These are phyloP conservation scores for Xylaria scruposa DNA, from an alignment of 495 filamentous ascomycete genomes.

Conservation along the genomic window DNA sequence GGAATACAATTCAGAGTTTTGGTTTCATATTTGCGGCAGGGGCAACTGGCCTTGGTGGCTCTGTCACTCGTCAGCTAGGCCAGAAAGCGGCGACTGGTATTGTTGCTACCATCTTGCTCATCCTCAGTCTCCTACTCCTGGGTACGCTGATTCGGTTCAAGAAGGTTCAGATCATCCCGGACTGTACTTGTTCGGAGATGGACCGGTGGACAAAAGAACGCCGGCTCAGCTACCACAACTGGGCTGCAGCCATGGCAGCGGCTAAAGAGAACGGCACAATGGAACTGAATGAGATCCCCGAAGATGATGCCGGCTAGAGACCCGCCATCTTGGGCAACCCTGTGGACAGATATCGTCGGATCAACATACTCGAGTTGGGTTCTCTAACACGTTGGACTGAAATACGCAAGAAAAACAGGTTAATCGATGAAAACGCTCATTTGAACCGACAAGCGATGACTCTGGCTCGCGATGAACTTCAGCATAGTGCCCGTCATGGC, in stretches of 20 bases:
- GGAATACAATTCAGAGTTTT: slow-evolving; percentile 70
- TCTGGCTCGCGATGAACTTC: slow-evolving; percentile 43
- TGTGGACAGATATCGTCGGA: slow-evolving; percentile 65
- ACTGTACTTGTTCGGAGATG: slow-evolving; percentile 58
- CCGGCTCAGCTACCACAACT: slow-evolving; percentile 47
- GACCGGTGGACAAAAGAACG: slow-evolving; percentile 54
- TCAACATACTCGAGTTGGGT: slow-evolving; percentile 72
- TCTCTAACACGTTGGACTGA: slow-evolving; percentile 70
- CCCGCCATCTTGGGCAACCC: slow-evolving; percentile 73
- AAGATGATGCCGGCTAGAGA: slow-evolving; percentile 66
- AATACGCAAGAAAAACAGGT: slow-evolving; percentile 68
- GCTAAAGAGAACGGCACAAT: slow-evolving; percentile 45
- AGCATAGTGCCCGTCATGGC: slow-evolving; percentile 32
- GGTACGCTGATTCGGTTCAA: slow-evolving; percentile 66
- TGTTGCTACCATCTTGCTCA: slow-evolving; percentile 65
- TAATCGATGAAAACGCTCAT: slow-evolving; percentile 55
- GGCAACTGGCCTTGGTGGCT: slow-evolving; percentile 67
- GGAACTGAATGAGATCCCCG: slow-evolving; percentile 44
- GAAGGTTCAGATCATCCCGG: slow-evolving; percentile 69
- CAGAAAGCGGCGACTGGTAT: slow-evolving; percentile 68
- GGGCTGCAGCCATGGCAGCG: slow-evolving; percentile 42
- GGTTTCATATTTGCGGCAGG: slow-evolving; percentile 70
- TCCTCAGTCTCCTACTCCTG: slow-evolving; percentile 67
- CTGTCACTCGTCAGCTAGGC: slow-evolving; percentile 65
- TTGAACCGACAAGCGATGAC: slow-evolving; percentile 49